Base-by-base conservation (phyloP, 108 stramenopile genomes). In the Epithemia pelagica region DNA sequence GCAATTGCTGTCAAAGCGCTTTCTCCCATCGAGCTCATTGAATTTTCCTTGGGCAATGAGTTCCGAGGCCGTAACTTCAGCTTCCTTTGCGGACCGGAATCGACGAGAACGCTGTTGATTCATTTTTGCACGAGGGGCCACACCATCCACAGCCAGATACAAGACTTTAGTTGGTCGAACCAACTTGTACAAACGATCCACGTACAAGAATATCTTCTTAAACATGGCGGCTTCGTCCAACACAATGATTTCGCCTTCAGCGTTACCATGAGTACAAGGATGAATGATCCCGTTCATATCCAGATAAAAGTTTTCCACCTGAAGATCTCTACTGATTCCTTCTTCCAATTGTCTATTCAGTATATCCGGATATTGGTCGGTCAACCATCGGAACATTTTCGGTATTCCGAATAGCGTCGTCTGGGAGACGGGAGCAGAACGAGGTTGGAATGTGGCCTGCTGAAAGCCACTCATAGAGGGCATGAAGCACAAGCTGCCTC, bases 221-320 rank as follows among this genome's bases (percentile, higher is more conserved):
- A 98, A 96, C 98, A 96, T 97, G 76, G 93, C 94, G 30, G 89
- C 89, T 69, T 97, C 96, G 67, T 95, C 90, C 58, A 96, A 73
- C 32, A 92, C 73, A 37, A 96, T 80, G 62, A 92, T 77, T 71
- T 92, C 82, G n/a, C 79, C 80, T 64, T 91, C 84, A 58, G 75
- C 78, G 65, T 95, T 95, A 0, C 83, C 86, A 65, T 99, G 99
- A 0, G 96, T 96, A 80, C 97, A 98, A 8, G 96, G 96, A 72
- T 99, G 99, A 71, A 99, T 98, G 73, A 99, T 96, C 30, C 99
- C 99, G 68, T 99, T 99, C 99, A 99, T 98, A 69, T 99, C 99
- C 58, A 99, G 78, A 77, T 99, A 99, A 58, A 99, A 95, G 78
- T 96, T 96, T 76, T 95, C 94, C 5, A 95, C 85, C n/a, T 62